Percentiles rank a stretch among this genome's conserved stretches.
Conservation (phyloP, 2,329 filamentous ascomycete species). For the Cordyceps javanica region DNA sequence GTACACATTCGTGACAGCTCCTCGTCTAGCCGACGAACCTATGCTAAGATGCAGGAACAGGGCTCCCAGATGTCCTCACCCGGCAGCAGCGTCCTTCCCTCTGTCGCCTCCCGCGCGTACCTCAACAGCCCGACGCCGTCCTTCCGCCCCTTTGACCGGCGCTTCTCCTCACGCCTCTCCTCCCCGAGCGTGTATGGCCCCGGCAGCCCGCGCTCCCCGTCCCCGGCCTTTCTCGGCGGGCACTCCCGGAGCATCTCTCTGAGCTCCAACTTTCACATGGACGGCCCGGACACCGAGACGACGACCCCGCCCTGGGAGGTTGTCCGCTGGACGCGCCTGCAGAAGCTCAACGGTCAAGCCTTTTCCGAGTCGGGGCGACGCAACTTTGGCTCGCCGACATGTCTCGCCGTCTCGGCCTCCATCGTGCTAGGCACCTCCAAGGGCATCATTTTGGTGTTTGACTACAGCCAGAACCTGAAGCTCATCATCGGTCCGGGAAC, state of each 20-base stretch:
- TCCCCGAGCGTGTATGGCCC: conserved; percentile 38
- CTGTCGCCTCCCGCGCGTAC: conserved; percentile 59
- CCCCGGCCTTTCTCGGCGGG: conserved; percentile 68
- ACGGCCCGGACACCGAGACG: conserved; percentile 60
- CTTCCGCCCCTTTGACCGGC: conserved; percentile 86
- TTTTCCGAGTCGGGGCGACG: conserved; percentile 91
- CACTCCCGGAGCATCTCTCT: conserved; percentile 79
- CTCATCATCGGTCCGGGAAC: conserved; percentile 90
- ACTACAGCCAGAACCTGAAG: conserved; percentile 93
- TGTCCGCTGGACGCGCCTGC: conserved; percentile 89
- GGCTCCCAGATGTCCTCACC: conserved; percentile 59
- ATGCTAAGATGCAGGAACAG: conserved; percentile 33
- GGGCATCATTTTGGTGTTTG: conserved; percentile 90
- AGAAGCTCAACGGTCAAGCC: conserved; percentile 79
- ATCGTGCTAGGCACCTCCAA: conserved; percentile 92
- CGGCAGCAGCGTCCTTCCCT: conserved; percentile 68
- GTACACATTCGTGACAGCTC: conserved; percentile 16
- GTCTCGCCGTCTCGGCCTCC: conserved; percentile 77
- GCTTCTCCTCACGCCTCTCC: conserved; percentile 81
- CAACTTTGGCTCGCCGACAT: conserved; percentile 88
- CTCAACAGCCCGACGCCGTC: conserved; percentile 69
- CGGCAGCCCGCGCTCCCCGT: conserved; percentile 60
- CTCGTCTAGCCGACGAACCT: not conserved
- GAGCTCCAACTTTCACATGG: conserved; percentile 59
- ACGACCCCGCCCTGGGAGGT: conserved; percentile 90